Conservation (phyloP, 2,329 filamentous ascomycete genomes). For the Fusarium stilboides region DNA sequence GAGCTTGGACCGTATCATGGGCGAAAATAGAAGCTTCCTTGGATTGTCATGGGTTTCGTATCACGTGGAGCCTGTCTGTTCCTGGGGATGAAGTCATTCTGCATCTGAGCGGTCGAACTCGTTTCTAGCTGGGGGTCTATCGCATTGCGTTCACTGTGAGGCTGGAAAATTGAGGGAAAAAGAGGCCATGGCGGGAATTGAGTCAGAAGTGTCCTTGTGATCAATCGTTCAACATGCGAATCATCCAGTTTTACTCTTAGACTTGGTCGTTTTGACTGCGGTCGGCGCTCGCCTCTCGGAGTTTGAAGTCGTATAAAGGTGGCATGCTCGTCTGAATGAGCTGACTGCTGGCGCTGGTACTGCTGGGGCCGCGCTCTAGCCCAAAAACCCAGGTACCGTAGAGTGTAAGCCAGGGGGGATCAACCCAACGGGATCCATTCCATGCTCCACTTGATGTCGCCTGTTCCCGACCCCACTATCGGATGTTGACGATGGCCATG, state of each 20-base stretch:
- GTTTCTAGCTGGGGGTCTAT: constrained; percentile 8
- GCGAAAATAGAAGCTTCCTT: constrained; percentile 13
- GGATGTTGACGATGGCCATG: constrained; percentile 47
- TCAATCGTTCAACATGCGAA: constrained; percentile 34
- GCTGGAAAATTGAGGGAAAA: not conserved
- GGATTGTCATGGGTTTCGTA: constrained; percentile 23
- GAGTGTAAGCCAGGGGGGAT: constrained; percentile 29
- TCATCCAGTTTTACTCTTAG: constrained; percentile 34
- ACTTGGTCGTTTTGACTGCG: constrained; percentile 8
- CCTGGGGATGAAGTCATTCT: constrained; percentile 37
- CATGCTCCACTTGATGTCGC: constrained; percentile 48
- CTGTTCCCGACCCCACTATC: constrained; percentile 52
- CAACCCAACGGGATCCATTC: constrained; percentile 44
- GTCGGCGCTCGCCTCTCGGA: constrained; percentile 38
- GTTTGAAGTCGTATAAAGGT: constrained; percentile 44
- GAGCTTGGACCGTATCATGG: constrained; percentile 26
- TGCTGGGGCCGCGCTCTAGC: constrained; percentile 12
- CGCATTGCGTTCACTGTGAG: constrained; percentile 26
- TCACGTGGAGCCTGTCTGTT: constrained; percentile 38
- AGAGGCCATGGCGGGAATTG: constrained; percentile 12
- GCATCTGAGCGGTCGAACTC: constrained; percentile 6
- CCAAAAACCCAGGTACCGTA: constrained; percentile 10
- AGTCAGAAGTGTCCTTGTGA: constrained; percentile 34
- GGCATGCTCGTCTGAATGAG: constrained; percentile 49
- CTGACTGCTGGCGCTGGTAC: constrained; percentile 24